These are phyloP conservation scores for Mollisiaceae sp. DNA, from an alignment of 2,329 filamentous ascomycete species.

Conservation along the genomic window DNA sequence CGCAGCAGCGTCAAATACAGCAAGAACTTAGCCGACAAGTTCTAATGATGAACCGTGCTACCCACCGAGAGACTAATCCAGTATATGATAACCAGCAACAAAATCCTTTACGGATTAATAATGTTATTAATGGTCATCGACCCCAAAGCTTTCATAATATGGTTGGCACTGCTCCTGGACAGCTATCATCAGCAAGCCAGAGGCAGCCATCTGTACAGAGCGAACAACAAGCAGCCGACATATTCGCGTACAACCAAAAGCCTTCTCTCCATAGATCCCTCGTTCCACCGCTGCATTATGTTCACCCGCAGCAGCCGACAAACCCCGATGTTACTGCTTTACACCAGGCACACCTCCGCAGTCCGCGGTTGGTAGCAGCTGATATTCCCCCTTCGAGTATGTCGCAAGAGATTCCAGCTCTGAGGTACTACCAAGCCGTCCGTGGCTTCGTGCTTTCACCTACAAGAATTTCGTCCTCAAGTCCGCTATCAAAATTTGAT, in stretches of 20 bases:
- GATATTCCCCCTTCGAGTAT: conserved; percentile 33
- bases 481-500: conserved; percentile 44
- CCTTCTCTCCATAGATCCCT: conserved; percentile 34
- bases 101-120: conserved; percentile 28
- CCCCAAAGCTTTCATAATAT: conserved; percentile 17
- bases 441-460: conserved; percentile 57
- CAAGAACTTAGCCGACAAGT: conserved; percentile 26
- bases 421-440: conserved; percentile 59
- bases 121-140: conserved; percentile 27
- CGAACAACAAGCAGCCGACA: conserved; percentile 24
- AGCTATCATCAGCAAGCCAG: neutral
- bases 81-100: conserved; percentile 18
- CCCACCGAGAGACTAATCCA: conserved; percentile 24
- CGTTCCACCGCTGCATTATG: conserved; percentile 45
- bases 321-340: conserved; percentile 55
- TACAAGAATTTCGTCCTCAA: conserved; percentile 33
- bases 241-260: conserved; percentile 20
- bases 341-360: conserved; percentile 63
- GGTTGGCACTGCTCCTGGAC: neutral
- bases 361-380: conserved; percentile 49
- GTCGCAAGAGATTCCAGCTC: conserved; percentile 31
- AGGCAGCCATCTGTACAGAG: neutral
- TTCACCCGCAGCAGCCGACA: conserved; percentile 47
- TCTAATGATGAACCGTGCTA: conserved; percentile 24
- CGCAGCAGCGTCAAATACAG: conserved; percentile 12